Evolutionary conservation across 352 stramenopile species (phyloP).

Genomic region (Thraustochytrium striatum): DNA sequence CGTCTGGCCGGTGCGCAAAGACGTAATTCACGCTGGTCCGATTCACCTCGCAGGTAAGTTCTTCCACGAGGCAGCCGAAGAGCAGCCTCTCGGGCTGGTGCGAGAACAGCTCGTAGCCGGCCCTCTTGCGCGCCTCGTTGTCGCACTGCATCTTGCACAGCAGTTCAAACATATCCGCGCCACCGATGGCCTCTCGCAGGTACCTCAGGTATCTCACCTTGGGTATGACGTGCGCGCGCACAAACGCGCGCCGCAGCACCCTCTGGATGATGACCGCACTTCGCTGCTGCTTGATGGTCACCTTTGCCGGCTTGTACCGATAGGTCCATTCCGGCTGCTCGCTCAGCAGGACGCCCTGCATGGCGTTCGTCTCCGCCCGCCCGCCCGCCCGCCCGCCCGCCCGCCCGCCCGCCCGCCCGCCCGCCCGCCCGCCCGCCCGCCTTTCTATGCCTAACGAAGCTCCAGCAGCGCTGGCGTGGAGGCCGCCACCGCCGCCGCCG

Average conservation of each 20-base stretch:
- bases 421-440: too few species aligned
- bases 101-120: slow-evolving; percentile 23
- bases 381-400: too few species aligned
- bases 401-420: too few species aligned
- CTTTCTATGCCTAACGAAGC: too few species aligned
- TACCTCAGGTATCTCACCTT: background rate
- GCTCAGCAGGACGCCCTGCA: too few species aligned
- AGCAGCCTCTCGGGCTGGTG: slow-evolving; percentile 26
- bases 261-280: slow-evolving; percentile 42
- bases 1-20: background rate
- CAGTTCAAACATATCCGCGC: background rate
- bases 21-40: slow-evolving; percentile 14
- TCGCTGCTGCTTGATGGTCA: background rate
- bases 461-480: too few species aligned
- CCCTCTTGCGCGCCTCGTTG: background rate
- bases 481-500: too few species aligned
- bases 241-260: background rate
- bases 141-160: background rate
- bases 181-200: background rate
- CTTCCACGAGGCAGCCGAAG: slow-evolving; percentile 28
- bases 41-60: slow-evolving; percentile 8
- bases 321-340: background rate
- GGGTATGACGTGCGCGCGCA: background rate
- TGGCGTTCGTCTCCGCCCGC: too few species aligned
- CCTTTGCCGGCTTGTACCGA: background rate